Percentiles rank a stretch among this genome's conserved stretches.
Conservation (phyloP, 2,329 filamentous ascomycete species). For the Knufia fluminis region DNA sequence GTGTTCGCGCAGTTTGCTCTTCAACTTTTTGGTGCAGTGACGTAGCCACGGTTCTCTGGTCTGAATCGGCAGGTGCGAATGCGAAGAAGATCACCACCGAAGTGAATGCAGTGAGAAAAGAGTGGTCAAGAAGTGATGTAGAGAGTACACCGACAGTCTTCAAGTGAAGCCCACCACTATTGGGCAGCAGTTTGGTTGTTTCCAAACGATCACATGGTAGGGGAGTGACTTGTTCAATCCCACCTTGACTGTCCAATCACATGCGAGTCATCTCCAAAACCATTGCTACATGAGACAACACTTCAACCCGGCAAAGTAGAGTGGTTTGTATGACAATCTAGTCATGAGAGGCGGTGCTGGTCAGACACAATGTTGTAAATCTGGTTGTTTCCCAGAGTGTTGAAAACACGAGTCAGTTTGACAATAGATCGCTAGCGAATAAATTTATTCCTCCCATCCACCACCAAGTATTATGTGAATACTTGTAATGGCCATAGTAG, state of each 20-base stretch:
- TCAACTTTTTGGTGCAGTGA: neutral
- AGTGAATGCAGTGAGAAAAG: neutral
- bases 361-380: no score
- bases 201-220: neutral
- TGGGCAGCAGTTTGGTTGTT: slow-evolving; percentile 1
- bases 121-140: neutral
- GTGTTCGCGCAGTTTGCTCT: neutral
- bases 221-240: neutral
- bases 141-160: neutral
- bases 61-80: neutral
- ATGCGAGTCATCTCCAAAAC: neutral
- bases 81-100: neutral
- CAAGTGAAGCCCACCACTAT: neutral
- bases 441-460: no score
- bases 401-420: no score
- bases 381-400: no score
- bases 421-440: no score
- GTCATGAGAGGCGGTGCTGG: no score
- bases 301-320: no score
- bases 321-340: no score
- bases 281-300: no score
- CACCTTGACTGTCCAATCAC: slow-evolving; percentile 4
- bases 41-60: neutral
- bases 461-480: no score
- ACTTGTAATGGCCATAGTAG: no score